phyloP scores from a whole-genome alignment of 2,329 filamentous ascomycete genomes.

The Samsoniella hepiali region DNA sequence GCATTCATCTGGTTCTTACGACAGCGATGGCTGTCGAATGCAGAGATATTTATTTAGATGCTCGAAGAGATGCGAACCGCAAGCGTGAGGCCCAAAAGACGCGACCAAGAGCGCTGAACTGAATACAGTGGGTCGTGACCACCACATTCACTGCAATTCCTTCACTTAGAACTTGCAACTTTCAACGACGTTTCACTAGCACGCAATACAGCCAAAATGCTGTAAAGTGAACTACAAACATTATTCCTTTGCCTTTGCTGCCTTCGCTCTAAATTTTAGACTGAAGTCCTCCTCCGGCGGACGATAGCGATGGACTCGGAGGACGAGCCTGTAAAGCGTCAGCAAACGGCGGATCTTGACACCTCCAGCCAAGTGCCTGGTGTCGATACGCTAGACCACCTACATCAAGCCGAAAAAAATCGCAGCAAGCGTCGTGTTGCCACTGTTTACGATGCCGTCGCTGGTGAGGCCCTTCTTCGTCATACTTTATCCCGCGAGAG shows the following conservation, averaged over 20 bases:
- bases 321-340: neutral
- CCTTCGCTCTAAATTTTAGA: neutral
- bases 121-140: conserved; percentile 1
- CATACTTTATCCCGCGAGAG: neutral
- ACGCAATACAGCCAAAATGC: neutral
- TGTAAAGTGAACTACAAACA: neutral
- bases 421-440: conserved; percentile 35
- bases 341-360: conserved; percentile 17
- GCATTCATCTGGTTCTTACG: conserved; percentile 46
- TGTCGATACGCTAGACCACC: conserved; percentile 8
- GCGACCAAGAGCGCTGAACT: neutral
- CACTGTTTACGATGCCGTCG: conserved; percentile 71
- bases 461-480: conserved; percentile 46
- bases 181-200: neutral
- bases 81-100: neutral
- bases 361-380: neutral
- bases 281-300: neutral
- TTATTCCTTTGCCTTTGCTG: neutral
- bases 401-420: conserved; percentile 24
- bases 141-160: neutral
- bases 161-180: neutral
- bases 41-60: neutral
- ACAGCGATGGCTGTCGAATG: conserved; percentile 5
- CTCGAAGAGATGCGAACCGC: neutral
- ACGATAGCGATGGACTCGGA: conserved; percentile 4